Conservation (phyloP, 257 asterid species). For the Fraxinus excelsior region DNA sequence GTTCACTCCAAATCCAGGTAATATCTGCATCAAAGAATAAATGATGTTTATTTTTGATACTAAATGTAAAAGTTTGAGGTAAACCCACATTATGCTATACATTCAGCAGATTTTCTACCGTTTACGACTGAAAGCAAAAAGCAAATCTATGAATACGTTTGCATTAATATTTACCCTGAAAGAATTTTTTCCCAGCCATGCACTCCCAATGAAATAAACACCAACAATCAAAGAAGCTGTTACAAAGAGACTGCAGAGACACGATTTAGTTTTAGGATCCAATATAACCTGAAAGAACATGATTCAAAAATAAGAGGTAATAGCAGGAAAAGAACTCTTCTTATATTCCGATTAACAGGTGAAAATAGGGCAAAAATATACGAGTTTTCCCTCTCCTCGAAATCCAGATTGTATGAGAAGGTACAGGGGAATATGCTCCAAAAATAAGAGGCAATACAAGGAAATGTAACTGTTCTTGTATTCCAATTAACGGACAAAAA, state of each 20-base stretch:
- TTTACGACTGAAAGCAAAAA: background rate
- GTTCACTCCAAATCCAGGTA: too few species aligned
- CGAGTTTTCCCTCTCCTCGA: background rate
- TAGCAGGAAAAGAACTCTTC: background rate
- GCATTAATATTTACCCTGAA: conserved; percentile 39
- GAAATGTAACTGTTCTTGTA: background rate
- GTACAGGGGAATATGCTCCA: conserved; percentile 9
- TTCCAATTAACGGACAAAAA: background rate
- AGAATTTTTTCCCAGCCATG: conserved; percentile 50
- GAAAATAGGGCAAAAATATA: conserved; percentile 8
- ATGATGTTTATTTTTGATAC: conserved; percentile 17
- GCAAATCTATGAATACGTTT: background rate
- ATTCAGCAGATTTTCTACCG: background rate
- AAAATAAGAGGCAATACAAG: background rate
- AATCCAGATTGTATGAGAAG: background rate
- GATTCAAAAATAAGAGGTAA: conserved; percentile 8
- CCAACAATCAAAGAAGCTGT: conserved; percentile 52
- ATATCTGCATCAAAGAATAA: too few species aligned
- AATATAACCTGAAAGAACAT: conserved; percentile 50
- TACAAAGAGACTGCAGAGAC: conserved; percentile 52
- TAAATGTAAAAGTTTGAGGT: background rate
- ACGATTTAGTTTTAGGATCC: conserved; percentile 56
- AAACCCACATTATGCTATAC: background rate
- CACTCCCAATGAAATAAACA: conserved; percentile 57
- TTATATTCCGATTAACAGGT: background rate